phyloP scores from a whole-genome alignment of 805 yeast genomes.

The Alloascoidea hylecoeti region DNA sequence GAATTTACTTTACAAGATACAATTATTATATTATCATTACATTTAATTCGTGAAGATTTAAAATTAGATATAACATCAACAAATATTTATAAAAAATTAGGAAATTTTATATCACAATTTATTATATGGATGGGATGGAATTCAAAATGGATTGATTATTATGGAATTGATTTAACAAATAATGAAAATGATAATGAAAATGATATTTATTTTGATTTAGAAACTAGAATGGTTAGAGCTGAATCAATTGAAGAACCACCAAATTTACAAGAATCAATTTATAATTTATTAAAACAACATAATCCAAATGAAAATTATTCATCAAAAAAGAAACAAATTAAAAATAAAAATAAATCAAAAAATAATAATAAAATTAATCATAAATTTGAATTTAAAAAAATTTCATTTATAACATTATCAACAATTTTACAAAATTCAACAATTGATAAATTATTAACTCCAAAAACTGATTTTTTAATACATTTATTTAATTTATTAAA shows the following conservation, averaged over 20 bases:
- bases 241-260: conserved; percentile 46
- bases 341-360: too few relatives aligned
- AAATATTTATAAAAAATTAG: conserved; percentile 24
- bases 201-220: conserved; percentile 5
- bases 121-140: conserved; percentile 68
- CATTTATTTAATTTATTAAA: conserved; percentile 39
- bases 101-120: conserved; percentile 43
- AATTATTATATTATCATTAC: conserved; percentile 51
- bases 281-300: conserved; percentile 27
- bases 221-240: conserved; percentile 11
- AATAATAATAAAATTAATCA: too few relatives aligned
- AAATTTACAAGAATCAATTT: conserved; percentile 37
- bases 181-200: conserved; percentile 23
- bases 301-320: too few relatives aligned
- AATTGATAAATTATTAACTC: conserved; percentile 47
- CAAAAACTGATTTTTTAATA: conserved; percentile 45
- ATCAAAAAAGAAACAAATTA: too few relatives aligned
- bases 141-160: conserved; percentile 44
- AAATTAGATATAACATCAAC: conserved; percentile 36
- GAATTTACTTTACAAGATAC: conserved; percentile 29
- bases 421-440: conserved; percentile 53
- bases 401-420: conserved; percentile 50
- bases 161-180: conserved; percentile 15
- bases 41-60: conserved; percentile 65
- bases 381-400: conserved; percentile 24